Base-by-base conservation (phyloP, 2,329 filamentous ascomycete species). In the Pyricularia sp. region DNA sequence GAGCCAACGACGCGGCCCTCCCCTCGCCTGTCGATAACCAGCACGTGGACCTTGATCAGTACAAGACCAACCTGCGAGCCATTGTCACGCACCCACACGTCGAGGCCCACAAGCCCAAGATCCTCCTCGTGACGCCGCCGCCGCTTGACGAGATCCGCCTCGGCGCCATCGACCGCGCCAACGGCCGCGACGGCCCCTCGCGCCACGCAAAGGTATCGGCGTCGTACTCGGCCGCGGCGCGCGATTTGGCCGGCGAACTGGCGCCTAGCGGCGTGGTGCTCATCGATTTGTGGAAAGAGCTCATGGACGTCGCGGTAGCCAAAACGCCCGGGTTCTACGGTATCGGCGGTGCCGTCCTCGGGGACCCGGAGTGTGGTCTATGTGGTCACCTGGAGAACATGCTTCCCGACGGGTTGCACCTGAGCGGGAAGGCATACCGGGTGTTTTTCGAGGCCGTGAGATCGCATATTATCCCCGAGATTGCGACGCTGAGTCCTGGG, bases 1-100 rank as follows among this genome's bases (percentile, higher is more conserved):
- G 94, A 22, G 91, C 94, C 70, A 97, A 99, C 73, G 94, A 97
- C 75, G 88, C 93, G 3, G 87, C 87, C 65, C 75, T 96, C 3
- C 82, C 85, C 3, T 78, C 83, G 49, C 79, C 82, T 4, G 79
- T 80, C 4, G 86, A 84, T 63, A 79, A 80, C 10, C 94, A 97
- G 75, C 86, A 93, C 73, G 84, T 97, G 8, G 84, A 90, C 0
- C 75, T 96, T n/a, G 82, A 87, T 0, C 77, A 85, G 66, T 97
- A 91, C 78, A 86, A 84, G 73, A 76, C 82, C 65, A 96, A 96
- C 72, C 76, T 96, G 62, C 80, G 75, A 68, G 79, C 78, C 30
- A 91, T 97, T 69, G 77, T 96, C 70, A 85, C 80, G 3, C 90
- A 97, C 74, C 84, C 88, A 8, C 78, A 79, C 65, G 82, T 96